A percentile compares a stretch with the other conserved stretches of the same genome.
Conservation (phyloP, 176 grass and related monocot species). For the Urochloa ruziziensis region DNA sequence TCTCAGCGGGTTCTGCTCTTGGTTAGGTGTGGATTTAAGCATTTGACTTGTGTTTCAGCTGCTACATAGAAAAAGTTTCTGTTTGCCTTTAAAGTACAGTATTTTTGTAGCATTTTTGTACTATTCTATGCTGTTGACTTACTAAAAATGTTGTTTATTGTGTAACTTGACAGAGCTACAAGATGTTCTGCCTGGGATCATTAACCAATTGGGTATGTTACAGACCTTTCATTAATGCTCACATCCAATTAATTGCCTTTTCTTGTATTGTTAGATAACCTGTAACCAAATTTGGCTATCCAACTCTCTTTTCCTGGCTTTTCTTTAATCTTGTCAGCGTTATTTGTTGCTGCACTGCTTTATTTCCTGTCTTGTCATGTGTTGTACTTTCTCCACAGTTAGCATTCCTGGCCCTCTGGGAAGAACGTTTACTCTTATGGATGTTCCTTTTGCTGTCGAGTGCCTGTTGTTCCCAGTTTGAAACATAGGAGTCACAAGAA, state of each 20-base stretch:
- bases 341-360: not conserved
- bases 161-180: slow-evolving; percentile 78
- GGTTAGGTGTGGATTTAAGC: not conserved
- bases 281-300: too few relatives aligned
- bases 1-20: not conserved
- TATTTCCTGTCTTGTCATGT: not conserved
- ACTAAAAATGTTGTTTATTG: slow-evolving; percentile 2
- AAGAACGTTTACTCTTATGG: not conserved
- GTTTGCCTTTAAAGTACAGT: not conserved
- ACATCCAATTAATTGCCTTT: not conserved
- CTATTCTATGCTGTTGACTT: not conserved
- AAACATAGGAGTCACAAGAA: not conserved
- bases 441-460: too few relatives aligned
- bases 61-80: not conserved
- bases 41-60: not conserved
- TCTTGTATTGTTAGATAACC: too few relatives aligned
- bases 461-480: not conserved
- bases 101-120: not conserved
- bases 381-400: not conserved
- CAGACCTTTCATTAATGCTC: not conserved
- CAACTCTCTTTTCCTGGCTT: too few relatives aligned
- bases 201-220: slow-evolving; percentile 87
- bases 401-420: not conserved
- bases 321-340: not conserved
- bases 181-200: slow-evolving; percentile 89